A percentile compares a stretch with the other conserved stretches of the same genome.
Evolutionary conservation across 1,139 yeast genomes (phyloP).

Genomic region (Arxiozyma slooffiae): DNA sequence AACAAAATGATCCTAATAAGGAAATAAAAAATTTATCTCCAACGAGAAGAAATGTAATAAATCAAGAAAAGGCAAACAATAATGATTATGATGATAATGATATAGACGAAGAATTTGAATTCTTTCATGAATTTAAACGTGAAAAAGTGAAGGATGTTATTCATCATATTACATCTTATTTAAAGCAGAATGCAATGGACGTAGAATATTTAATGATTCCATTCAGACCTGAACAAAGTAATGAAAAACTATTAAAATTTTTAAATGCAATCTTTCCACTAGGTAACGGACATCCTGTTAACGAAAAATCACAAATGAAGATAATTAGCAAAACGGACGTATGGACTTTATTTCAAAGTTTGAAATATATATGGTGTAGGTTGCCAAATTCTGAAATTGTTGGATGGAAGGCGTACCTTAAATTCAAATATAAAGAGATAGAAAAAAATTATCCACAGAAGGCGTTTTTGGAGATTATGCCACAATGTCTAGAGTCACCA

Average conservation of each 20-base stretch:
- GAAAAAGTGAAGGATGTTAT: slow-evolving; percentile 55
- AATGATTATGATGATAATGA: slow-evolving; percentile 6
- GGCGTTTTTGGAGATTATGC: slow-evolving; percentile 74
- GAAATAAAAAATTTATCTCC: background rate
- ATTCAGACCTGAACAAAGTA: slow-evolving; percentile 56
- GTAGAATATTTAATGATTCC: slow-evolving; percentile 61
- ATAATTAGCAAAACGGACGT: slow-evolving; percentile 45
- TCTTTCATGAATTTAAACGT: slow-evolving; percentile 46
- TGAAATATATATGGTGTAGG: slow-evolving; percentile 81
- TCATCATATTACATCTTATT: slow-evolving; percentile 55
- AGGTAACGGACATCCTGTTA: slow-evolving; percentile 38
- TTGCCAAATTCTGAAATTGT: slow-evolving; percentile 70
- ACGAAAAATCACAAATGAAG: slow-evolving; percentile 33
- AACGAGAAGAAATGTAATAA: background rate
- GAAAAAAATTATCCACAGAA: slow-evolving; percentile 56
- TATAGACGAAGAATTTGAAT: slow-evolving; percentile 30
- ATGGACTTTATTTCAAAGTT: slow-evolving; percentile 58
- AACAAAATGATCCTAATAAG: background rate
- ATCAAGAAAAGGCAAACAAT: background rate
- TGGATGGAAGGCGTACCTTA: slow-evolving; percentile 76
- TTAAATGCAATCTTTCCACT: slow-evolving; percentile 44
- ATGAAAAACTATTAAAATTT: slow-evolving; percentile 44
- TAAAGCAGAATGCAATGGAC: slow-evolving; percentile 44
- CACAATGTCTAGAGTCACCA: slow-evolving; percentile 70
- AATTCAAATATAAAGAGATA: slow-evolving; percentile 56